phyloP scores from a whole-genome alignment of 768 basidiomycete species.

The Termitomyces heimii region DNA sequence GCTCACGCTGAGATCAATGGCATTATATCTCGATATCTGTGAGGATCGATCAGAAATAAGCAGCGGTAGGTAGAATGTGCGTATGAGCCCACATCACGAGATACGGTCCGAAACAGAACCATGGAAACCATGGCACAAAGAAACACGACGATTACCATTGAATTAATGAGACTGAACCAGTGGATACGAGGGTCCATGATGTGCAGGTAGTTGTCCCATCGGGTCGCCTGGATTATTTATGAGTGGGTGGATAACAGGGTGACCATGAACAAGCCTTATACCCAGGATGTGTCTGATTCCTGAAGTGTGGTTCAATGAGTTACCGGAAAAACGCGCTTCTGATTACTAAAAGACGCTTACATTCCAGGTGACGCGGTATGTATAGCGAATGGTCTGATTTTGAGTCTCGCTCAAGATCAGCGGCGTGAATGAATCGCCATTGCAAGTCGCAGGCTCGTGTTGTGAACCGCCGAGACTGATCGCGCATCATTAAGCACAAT shows the following conservation, averaged over 20 bases:
- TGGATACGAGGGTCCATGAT: constrained; percentile 93
- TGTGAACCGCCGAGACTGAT: constrained; percentile 61
- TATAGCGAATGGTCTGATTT: constrained; percentile 68
- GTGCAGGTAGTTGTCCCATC: constrained; percentile 96
- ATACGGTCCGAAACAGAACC: constrained; percentile 81
- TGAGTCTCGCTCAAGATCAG: constrained; percentile 57
- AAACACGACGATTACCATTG: constrained; percentile 85
- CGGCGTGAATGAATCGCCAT: constrained; percentile 30
- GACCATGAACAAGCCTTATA: constrained; percentile 17
- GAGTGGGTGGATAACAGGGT: not conserved
- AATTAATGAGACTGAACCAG: constrained; percentile 95
- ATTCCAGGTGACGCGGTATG: constrained; percentile 85
- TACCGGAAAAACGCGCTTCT: not conserved
- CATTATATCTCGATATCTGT: constrained; percentile 90
- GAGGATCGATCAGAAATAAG: constrained; percentile 1
- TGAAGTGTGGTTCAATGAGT: constrained; percentile 21
- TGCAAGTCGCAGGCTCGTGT: constrained; percentile 46
- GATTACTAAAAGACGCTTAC: constrained; percentile 33
- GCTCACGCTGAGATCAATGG: constrained; percentile 81
- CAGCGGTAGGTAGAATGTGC: not conserved
- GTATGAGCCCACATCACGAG: constrained; percentile 65
- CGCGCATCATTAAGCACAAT: not conserved
- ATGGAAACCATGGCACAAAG: constrained; percentile 91
- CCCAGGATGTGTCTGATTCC: constrained; percentile 87
- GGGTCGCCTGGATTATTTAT: constrained; percentile 60